Conservation (phyloP, 192 early-diverging fungal genomes). For the Coemansia sp. region DNA sequence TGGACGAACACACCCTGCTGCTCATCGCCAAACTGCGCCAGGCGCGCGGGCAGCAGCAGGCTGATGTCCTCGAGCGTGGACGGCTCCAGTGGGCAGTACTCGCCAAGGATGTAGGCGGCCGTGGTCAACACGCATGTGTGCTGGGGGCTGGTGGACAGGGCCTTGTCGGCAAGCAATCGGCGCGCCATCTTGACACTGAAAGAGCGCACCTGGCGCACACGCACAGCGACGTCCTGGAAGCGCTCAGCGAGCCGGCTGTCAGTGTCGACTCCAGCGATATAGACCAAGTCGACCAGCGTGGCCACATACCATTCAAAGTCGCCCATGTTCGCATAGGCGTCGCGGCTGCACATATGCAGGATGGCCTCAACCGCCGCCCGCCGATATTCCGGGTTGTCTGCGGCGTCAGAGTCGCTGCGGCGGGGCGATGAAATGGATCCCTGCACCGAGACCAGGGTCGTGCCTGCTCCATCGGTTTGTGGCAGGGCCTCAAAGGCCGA, state of each 20-base stretch:
- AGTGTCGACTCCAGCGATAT: slow-evolving; percentile 69
- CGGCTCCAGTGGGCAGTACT: slow-evolving; percentile 64
- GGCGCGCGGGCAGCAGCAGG: slow-evolving; percentile 64
- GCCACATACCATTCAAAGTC: slow-evolving; percentile 97
- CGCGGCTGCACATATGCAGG: slow-evolving; percentile 71
- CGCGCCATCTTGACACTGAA: slow-evolving; percentile 72
- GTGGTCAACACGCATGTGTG: slow-evolving; percentile 69
- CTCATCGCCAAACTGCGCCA: slow-evolving; percentile 11
- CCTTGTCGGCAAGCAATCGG: slow-evolving; percentile 61
- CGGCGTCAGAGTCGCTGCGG: slow-evolving; percentile 4
- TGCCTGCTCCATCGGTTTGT: slow-evolving; percentile 7
- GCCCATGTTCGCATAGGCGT: slow-evolving; percentile 75
- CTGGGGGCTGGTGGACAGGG: slow-evolving; percentile 51
- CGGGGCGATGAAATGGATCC: slow-evolving; percentile 17
- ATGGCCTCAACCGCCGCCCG: slow-evolving; percentile 77
- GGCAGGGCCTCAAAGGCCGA: slow-evolving; percentile 1
- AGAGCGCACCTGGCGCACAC: slow-evolving; percentile 77
- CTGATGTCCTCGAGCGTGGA: slow-evolving; percentile 55
- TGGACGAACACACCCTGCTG: slow-evolving; percentile 34
- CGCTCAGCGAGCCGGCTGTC: slow-evolving; percentile 64
- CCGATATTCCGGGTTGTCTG: slow-evolving; percentile 62
- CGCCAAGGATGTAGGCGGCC: slow-evolving; percentile 88
- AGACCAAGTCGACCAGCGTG: slow-evolving; percentile 71
- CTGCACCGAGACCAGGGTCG: slow-evolving; percentile 25
- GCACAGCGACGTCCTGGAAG: slow-evolving; percentile 83